phyloP scores from a whole-genome alignment of 2,329 filamentous ascomycete species.

The Penicillium sp. region DNA sequence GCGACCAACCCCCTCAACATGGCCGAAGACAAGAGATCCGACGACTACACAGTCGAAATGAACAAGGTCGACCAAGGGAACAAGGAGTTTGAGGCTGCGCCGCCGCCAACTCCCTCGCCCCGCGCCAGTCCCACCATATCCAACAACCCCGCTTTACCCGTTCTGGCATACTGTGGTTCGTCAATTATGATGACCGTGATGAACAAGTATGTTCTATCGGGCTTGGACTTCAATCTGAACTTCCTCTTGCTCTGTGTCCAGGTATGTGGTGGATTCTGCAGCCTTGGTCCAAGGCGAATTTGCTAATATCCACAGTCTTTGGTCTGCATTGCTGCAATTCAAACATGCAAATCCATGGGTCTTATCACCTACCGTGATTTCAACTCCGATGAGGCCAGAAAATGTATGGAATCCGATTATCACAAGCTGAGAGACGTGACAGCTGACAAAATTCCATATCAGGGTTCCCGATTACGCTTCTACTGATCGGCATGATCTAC shows the following conservation, averaged over 20 bases:
- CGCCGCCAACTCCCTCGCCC: slow-evolving; percentile 37
- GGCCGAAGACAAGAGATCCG: slow-evolving; percentile 85
- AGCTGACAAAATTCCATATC: slow-evolving; percentile 4
- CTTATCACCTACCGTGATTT: slow-evolving; percentile 83
- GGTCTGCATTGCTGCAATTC: slow-evolving; percentile 83
- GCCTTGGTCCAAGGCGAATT: slow-evolving; percentile 3
- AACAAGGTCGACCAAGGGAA: slow-evolving; percentile 55
- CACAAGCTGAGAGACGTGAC: background rate
- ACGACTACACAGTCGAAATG: slow-evolving; percentile 70
- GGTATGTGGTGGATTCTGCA: slow-evolving; percentile 55
- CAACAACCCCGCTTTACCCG: slow-evolving; percentile 75
- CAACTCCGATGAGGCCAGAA: slow-evolving; percentile 82
- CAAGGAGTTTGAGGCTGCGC: slow-evolving; percentile 46
- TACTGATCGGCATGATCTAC: slow-evolving; percentile 99
- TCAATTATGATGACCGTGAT: slow-evolving; percentile 99
- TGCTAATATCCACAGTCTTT: slow-evolving; percentile 60
- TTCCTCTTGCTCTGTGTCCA: slow-evolving; percentile 92
- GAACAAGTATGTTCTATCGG: slow-evolving; percentile 97
- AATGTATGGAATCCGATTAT: slow-evolving; percentile 61
- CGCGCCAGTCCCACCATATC: slow-evolving; percentile 49
- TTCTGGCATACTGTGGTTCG: slow-evolving; percentile 85
- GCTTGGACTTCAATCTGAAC: slow-evolving; percentile 87
- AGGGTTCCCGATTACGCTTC: slow-evolving; percentile 96
- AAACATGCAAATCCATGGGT: slow-evolving; percentile 74
- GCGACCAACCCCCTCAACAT: slow-evolving; percentile 50